Percentiles rank a stretch among this genome's conserved stretches.
Conservation (phyloP, 2,329 filamentous ascomycete species). For the Aspergillus puulaauensis region DNA sequence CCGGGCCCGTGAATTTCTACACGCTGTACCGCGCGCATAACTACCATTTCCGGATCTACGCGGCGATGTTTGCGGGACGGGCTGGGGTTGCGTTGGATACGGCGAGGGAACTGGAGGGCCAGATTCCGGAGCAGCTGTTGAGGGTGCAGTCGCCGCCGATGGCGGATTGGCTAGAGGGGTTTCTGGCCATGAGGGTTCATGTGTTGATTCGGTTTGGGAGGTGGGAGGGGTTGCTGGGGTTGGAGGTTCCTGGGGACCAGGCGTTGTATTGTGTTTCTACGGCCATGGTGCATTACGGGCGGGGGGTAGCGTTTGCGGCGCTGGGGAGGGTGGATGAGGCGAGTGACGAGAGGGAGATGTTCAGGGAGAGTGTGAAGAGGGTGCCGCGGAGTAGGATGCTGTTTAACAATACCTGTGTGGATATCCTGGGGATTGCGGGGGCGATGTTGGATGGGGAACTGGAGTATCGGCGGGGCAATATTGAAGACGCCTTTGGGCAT, state of each 20-base stretch:
- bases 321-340: slow-evolving; percentile 57
- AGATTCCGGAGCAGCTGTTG: slow-evolving; percentile 64
- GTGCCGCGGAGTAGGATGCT: slow-evolving; percentile 63
- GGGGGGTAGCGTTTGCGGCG: slow-evolving; percentile 65
- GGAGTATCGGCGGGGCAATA: slow-evolving; percentile 64
- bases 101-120: slow-evolving; percentile 57
- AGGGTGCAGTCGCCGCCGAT: slow-evolving; percentile 67
- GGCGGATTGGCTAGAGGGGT: slow-evolving; percentile 76
- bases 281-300: slow-evolving; percentile 67
- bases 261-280: slow-evolving; percentile 68
- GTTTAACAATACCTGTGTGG: slow-evolving; percentile 66
- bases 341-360: slow-evolving; percentile 50
- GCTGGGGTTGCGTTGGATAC: slow-evolving; percentile 63
- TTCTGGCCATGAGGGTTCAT: slow-evolving; percentile 67
- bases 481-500: slow-evolving; percentile 58
- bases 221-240: slow-evolving; percentile 65
- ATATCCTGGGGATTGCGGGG: slow-evolving; percentile 62
- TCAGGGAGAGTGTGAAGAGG: slow-evolving; percentile 49
- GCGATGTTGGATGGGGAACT: slow-evolving; percentile 73
- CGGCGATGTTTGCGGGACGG: slow-evolving; percentile 74
- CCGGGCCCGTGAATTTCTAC: slow-evolving; percentile 69
- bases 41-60: slow-evolving; percentile 73
- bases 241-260: slow-evolving; percentile 58
- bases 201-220: slow-evolving; percentile 70
- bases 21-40: slow-evolving; percentile 73